Base-by-base conservation (phyloP, 1,139 yeast species). In the Candida glucosophila region DNA sequence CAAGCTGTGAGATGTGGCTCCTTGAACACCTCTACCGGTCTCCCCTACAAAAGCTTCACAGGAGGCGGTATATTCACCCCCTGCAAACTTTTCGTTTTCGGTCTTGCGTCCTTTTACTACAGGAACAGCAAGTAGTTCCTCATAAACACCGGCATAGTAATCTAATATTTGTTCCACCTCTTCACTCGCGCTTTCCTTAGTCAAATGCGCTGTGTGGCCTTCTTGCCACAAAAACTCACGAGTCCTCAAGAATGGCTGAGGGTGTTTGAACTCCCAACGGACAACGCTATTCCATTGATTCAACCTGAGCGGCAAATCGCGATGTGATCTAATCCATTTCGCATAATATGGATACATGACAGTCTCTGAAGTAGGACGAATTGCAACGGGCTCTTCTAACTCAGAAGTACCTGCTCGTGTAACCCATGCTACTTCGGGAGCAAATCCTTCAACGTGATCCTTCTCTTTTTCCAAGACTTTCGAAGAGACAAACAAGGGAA, bases 371-470 rank as follows among this genome's bases (percentile, higher is more conserved):
- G 99, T 92, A 46, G 99, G 99, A 66, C 99, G 82, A 44, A 92
- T 90, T 34, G 99, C 99, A 48, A 92, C 83, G 44, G 95, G 98
- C 63, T 92, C 98, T 30, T 92, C 98, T 43, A 92, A 71, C 28
- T 90, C 97, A 16, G 95, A 81, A 26, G 63, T 58, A 46, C 99
- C 99, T 26, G 99, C 99, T 47, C 68, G 75, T 33, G 99, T 92
- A 40, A 92, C 98, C 99, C 99, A 92, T 14, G 99, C 99, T 31
- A 92, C 99, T 61, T 92, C 99, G 16, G 99, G 98, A 26, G 99
- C 98, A 55, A 92, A 92, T 20, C 99, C 99, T 59, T 92, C 98
- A 46, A 92, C 78, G 53, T 92, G 99, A 54, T 92, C 99, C 63
- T 92, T 92, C 66, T 92, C 99, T 63, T 80, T 85, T 59, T 90